A percentile compares a stretch with the other conserved stretches of the same genome.
Evolutionary conservation across 257 asterid species (phyloP).

Genomic region (Rauvolfia tetraphylla): DNA sequence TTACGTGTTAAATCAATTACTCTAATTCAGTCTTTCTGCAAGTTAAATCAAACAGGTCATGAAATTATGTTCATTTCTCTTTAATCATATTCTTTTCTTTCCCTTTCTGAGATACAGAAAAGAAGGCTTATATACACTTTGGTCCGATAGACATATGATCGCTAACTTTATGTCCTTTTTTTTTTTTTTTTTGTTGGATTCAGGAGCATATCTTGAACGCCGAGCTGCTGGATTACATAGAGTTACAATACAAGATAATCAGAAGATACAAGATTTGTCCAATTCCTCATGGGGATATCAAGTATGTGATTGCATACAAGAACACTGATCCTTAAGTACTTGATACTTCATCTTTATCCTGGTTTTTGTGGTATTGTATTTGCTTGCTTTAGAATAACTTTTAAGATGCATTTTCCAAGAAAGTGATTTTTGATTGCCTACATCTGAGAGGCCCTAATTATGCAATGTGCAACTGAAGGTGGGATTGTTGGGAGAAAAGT

Average conservation of each 20-base stretch:
- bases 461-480: conserved; percentile 34
- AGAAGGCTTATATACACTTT: neutral
- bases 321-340: too few species aligned
- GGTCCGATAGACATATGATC: neutral
- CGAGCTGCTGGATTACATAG: conserved; percentile 45
- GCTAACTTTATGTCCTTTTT: neutral
- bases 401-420: neutral
- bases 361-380: too few species aligned
- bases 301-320: conserved; percentile 30
- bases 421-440: too few species aligned
- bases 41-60: neutral
- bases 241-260: conserved; percentile 38
- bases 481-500: conserved; percentile 73
- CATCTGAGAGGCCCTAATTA: neutral
- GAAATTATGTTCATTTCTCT: too few species aligned
- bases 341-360: too few species aligned
- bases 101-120: neutral
- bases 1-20: neutral
- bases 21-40: neutral
- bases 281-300: conserved; percentile 62
- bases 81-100: neutral
- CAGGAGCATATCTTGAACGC: conserved; percentile 74
- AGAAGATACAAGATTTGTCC: conserved; percentile 28
- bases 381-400: too few species aligned
- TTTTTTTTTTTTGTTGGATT: conserved; percentile 41